Base-by-base conservation (phyloP, 768 basidiomycete species). In the Pilatotrama ljubarskyi region DNA sequence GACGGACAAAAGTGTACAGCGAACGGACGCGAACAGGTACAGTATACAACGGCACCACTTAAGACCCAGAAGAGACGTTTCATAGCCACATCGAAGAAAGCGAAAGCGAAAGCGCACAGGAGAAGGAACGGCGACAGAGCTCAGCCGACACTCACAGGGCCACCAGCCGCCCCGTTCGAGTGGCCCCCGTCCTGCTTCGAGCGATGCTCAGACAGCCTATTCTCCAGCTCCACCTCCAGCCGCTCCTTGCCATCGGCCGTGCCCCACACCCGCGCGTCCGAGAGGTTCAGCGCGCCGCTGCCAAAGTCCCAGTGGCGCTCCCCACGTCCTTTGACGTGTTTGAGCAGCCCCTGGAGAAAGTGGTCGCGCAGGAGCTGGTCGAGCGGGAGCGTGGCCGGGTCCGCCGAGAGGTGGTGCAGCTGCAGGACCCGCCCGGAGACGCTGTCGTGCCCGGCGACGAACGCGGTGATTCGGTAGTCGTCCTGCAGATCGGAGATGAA, bases 241-340 rank as follows among this genome's bases (percentile, higher is more conserved):
- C 62, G 66, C 29, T 64, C 67, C 49, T 65, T 67, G 26, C 64
- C 70, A 46, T 66, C 66, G 11, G 46, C 47, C 15, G 58, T 64
- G 18, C 69, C 66, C 70, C 70, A 71, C 15, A 68, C 63, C 41
- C 59, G 44, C 41, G 7, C 11, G 18, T 64, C 67, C 17, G 71
- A 72, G 18, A 71, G 57, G 58, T 64, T 57, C 36, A 62, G 55
- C 24, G 51, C 44, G 10, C 61, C 56, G 5, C 18, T 40, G 48
- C 62, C 59, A 51, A 68, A 57, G 44, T 69, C 64, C 71, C 71
- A 73, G 18, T 42, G 64, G n/a, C 63, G 54, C 48, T 75, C 72
- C 11, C 70, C 72, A 60, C 66, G 54, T 15, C 73, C 75, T 48
- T 68, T 74, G 64, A 75, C 67, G 67, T 76, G 64, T 54, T 73